Percentiles rank a stretch among this genome's conserved stretches.
These are phyloP conservation scores for Strobilomyces confusus DNA, from an alignment of 768 basidiomycete genomes.

Conservation along the genomic window DNA sequence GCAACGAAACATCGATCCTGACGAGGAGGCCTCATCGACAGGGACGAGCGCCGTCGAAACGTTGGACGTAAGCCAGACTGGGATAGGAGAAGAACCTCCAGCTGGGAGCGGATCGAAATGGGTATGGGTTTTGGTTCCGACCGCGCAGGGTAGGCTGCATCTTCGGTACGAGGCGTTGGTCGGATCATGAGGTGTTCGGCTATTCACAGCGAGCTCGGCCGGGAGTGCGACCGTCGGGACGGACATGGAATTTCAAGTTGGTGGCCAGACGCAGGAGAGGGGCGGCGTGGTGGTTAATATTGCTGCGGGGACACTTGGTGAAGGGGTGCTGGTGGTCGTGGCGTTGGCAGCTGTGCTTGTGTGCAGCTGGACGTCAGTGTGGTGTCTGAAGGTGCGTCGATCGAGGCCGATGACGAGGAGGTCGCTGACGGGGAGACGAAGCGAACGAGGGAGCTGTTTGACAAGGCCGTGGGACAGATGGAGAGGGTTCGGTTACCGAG, in stretches of 20 bases:
- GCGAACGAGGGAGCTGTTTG: slow-evolving; percentile 1
- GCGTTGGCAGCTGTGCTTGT: slow-evolving; percentile 60
- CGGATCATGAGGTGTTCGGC: slow-evolving; percentile 7
- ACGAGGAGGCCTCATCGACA: not conserved
- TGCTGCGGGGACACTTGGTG: slow-evolving; percentile 27
- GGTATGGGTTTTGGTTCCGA: slow-evolving; percentile 9
- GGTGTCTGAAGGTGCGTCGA: slow-evolving; percentile 62
- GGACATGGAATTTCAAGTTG: not conserved
- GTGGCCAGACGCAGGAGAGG: not conserved
- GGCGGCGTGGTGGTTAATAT: slow-evolving; percentile 11
- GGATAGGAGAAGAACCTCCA: not conserved
- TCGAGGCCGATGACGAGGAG: not conserved
- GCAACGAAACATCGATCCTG: slow-evolving; percentile 4
- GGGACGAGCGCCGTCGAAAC: not conserved
- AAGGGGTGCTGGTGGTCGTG: slow-evolving; percentile 61
- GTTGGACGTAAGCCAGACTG: not conserved
- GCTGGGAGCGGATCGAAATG: slow-evolving; percentile 4
- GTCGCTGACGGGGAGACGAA: slow-evolving; percentile 7
- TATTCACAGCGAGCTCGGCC: slow-evolving; percentile 2
- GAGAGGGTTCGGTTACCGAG: not conserved
- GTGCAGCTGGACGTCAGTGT: slow-evolving; percentile 62
- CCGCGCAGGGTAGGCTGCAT: slow-evolving; percentile 9
- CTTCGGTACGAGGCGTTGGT: not conserved
- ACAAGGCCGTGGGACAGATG: not conserved
- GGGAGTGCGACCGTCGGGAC: not conserved